phyloP scores from a whole-genome alignment of 495 filamentous ascomycete species.

The Aspergillus panamensis region DNA sequence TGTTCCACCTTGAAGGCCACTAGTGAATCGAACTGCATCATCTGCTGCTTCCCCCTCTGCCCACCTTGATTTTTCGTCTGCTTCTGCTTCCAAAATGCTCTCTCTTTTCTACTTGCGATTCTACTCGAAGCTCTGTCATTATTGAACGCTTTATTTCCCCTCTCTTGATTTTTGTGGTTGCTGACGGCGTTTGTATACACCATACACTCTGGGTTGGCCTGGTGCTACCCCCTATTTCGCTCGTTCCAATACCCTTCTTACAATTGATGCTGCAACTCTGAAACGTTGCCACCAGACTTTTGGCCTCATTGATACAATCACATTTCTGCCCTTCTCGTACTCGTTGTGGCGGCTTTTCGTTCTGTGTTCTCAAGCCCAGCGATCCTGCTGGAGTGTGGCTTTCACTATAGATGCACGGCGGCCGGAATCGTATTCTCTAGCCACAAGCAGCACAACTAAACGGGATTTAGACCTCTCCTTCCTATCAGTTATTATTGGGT shows the following conservation, averaged over 20 bases:
- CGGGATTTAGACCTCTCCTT: too few species aligned
- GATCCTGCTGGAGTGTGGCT: too few species aligned
- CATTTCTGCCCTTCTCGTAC: background rate
- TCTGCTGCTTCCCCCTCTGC: slow-evolving; percentile 2
- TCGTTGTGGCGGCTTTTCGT: background rate
- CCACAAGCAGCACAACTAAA: too few species aligned
- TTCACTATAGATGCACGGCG: too few species aligned
- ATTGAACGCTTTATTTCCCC: background rate
- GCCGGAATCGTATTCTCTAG: too few species aligned
- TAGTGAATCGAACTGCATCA: background rate
- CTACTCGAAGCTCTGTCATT: background rate
- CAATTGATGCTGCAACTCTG: background rate
- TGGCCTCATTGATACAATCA: background rate
- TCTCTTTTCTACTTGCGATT: slow-evolving; percentile 5
- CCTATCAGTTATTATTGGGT: background rate
- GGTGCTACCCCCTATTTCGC: slow-evolving; percentile 2
- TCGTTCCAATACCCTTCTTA: background rate
- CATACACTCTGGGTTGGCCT: background rate
- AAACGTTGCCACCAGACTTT: background rate
- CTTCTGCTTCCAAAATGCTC: slow-evolving; percentile 7
- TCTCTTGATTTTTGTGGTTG: background rate
- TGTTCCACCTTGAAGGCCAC: background rate
- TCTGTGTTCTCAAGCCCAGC: background rate
- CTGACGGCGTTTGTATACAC: background rate
- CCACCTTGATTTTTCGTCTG: background rate